Evolutionary conservation across 805 yeast species (phyloP).

Genomic region (Candida tibetensis): DNA sequence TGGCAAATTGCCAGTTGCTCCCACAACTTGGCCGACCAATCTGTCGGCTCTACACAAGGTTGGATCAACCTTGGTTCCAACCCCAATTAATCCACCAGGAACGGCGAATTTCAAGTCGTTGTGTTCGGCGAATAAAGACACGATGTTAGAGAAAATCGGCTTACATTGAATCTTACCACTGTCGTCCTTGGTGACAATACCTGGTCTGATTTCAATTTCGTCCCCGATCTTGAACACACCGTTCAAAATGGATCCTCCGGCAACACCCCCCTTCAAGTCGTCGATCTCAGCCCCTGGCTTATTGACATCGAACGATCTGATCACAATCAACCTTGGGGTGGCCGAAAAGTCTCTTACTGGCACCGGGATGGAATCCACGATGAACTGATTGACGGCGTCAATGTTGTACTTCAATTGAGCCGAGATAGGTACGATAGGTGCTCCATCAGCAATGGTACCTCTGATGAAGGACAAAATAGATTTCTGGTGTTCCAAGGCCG

Average conservation of each 20-base stretch:
- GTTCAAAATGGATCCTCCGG: conserved; percentile 96
- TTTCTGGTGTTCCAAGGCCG: conserved; percentile 93
- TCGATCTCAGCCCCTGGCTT: conserved; percentile 98
- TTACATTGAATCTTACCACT: conserved; percentile 86
- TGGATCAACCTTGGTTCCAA: conserved; percentile 98
- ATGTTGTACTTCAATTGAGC: conserved; percentile 98
- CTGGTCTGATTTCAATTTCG: conserved; percentile 98
- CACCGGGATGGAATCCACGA: conserved; percentile 92
- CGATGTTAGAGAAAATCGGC: conserved; percentile 92
- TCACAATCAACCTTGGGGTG: conserved; percentile 92
- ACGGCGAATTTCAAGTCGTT: conserved; percentile 98
- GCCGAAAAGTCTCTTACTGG: conserved; percentile 95
- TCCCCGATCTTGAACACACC: conserved; percentile 98
- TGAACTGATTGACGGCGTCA: conserved; percentile 96
- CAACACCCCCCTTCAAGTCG: conserved; percentile 99
- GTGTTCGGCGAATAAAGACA: conserved; percentile 94
- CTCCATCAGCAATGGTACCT: conserved; percentile 99
- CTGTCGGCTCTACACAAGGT: conserved; percentile 99
- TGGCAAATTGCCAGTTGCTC: conserved; percentile 94
- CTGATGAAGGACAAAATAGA: conserved; percentile 88
- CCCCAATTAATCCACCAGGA: conserved; percentile 99
- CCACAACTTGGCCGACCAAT: conserved; percentile 98
- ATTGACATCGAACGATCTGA: conserved; percentile 97
- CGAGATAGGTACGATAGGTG: conserved; percentile 97
- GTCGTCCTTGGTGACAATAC: conserved; percentile 95